Evolutionary conservation across 495 filamentous ascomycete species (phyloP).

Genomic region (Astrothelium macrocarpum): DNA sequence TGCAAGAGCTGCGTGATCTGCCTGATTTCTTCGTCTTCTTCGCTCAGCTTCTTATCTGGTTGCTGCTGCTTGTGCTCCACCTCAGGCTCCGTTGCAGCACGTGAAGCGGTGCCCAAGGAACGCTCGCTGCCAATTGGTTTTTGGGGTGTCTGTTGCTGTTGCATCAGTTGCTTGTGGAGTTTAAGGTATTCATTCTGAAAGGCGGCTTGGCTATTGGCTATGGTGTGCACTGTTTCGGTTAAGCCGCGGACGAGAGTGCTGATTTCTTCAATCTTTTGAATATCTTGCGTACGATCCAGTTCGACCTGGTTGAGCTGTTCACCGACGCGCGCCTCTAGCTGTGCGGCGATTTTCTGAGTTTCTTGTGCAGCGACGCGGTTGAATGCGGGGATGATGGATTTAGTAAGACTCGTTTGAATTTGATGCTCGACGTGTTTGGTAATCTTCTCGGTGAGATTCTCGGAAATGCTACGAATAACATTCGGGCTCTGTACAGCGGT

Average conservation of each 20-base stretch:
- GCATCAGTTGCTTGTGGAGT: conserved; percentile 14
- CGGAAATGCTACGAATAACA: conserved; percentile 57
- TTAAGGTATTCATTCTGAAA: conserved; percentile 53
- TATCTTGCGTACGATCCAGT: conserved; percentile 57
- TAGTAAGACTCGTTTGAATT: conserved; percentile 54
- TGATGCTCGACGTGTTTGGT: conserved; percentile 57
- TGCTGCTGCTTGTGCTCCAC: background rate
- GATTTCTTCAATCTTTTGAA: conserved; percentile 74
- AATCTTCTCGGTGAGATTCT: conserved; percentile 57
- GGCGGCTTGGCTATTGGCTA: conserved; percentile 55
- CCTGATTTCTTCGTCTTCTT: conserved; percentile 56
- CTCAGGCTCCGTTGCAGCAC: background rate
- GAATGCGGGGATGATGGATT: conserved; percentile 54
- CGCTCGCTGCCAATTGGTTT: conserved; percentile 4
- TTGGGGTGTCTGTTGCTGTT: background rate
- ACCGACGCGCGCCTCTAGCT: conserved; percentile 56
- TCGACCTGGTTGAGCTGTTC: conserved; percentile 58
- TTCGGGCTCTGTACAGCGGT: conserved; percentile 60
- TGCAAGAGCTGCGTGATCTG: conserved; percentile 57
- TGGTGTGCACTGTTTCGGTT: conserved; percentile 58
- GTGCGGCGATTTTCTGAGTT: conserved; percentile 49
- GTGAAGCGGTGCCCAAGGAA: background rate
- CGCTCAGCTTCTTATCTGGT: conserved; percentile 37
- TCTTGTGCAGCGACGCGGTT: conserved; percentile 48
- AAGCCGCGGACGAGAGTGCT: conserved; percentile 60